These are phyloP conservation scores for Aspergillus conjunctus DNA, from an alignment of 495 filamentous ascomycete species.

Conservation along the genomic window DNA sequence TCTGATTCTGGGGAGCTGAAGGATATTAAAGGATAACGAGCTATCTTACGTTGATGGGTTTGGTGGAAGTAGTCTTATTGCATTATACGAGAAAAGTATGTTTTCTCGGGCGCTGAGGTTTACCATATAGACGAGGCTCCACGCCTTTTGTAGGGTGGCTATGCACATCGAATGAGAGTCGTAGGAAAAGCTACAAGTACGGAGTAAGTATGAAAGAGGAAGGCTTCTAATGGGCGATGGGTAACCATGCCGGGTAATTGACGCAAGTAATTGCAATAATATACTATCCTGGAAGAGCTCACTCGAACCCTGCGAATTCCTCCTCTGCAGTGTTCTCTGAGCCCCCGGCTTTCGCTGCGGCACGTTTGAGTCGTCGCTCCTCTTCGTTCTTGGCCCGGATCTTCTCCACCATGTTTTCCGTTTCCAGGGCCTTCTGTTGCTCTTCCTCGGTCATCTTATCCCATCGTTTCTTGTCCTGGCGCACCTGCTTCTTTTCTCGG, in stretches of 20 bases:
- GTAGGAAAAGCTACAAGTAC: no score
- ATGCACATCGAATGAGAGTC: no score
- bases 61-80: no score
- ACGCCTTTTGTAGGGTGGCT: no score
- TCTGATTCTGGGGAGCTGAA: no score
- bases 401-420: constrained; percentile 71
- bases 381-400: constrained; percentile 63
- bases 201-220: no score
- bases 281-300: constrained; percentile 9
- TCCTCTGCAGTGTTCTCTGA: constrained; percentile 29
- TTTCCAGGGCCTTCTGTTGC: constrained; percentile 65
- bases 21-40: no score
- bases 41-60: no score
- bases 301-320: constrained; percentile 51
- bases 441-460: constrained; percentile 75
- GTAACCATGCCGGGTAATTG: constrained; percentile 5
- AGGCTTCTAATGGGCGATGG: no score
- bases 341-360: constrained; percentile 26
- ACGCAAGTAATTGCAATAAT: background rate
- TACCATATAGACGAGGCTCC: no score
- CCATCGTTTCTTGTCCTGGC: constrained; percentile 67
- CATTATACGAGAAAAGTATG: no score
- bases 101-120: no score
- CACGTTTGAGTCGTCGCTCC: constrained; percentile 27
- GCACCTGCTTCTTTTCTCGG: constrained; percentile 73